phyloP scores from a whole-genome alignment of 2,329 filamentous ascomycete genomes.

The Penicillium sp. region DNA sequence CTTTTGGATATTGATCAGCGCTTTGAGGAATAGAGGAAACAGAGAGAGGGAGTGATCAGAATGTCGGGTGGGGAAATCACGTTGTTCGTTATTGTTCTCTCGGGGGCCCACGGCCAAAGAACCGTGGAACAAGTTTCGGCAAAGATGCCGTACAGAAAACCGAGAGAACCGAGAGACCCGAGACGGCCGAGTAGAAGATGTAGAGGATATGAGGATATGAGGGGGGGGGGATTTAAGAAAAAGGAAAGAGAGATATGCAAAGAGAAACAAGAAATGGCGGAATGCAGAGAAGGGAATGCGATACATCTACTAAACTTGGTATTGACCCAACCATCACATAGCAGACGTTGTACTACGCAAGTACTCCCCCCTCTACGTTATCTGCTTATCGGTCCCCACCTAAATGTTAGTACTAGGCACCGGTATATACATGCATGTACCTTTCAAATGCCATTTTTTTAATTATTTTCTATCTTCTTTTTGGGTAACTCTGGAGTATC shows the following conservation, averaged over 20 bases:
- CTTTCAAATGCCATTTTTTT: background rate
- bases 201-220: background rate
- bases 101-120: slow-evolving; percentile 16
- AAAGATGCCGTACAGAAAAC: slow-evolving; percentile 5
- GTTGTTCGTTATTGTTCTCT: slow-evolving; percentile 9
- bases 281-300: slow-evolving; percentile 7
- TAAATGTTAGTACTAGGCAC: background rate
- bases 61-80: slow-evolving; percentile 7
- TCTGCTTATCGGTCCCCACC: slow-evolving; percentile 11
- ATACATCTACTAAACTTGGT: slow-evolving; percentile 10
- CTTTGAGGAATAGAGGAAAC: background rate
- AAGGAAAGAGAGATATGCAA: background rate
- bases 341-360: slow-evolving; percentile 2
- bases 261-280: slow-evolving; percentile 8
- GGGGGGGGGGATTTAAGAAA: background rate
- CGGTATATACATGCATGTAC: background rate
- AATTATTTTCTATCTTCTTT: background rate
- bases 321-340: background rate
- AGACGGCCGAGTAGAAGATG: background rate
- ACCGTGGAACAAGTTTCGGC: slow-evolving; percentile 19
- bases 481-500: background rate
- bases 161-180: slow-evolving; percentile 12
- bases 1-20: background rate
- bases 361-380: slow-evolving; percentile 5
- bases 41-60: background rate